phyloP scores from a whole-genome alignment of 108 stramenopile species.

The Nitzschia inconspicua region DNA sequence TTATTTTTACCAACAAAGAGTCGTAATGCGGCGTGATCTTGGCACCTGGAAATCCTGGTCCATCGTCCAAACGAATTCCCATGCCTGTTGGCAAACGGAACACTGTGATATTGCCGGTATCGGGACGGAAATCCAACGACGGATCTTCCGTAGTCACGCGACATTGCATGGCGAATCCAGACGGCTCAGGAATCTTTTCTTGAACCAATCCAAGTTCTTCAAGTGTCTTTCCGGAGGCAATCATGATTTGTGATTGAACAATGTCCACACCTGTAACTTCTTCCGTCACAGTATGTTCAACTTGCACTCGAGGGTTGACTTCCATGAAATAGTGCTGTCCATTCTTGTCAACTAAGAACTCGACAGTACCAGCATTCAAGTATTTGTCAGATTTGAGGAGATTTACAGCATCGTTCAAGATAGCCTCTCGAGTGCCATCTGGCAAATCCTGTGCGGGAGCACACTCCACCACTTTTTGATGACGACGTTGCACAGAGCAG shows the following conservation, averaged over 20 bases:
- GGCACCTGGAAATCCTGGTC: slow-evolving; percentile 66
- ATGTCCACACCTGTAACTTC: slow-evolving; percentile 89
- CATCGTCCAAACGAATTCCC: slow-evolving; percentile 93
- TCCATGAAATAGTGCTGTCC: slow-evolving; percentile 92
- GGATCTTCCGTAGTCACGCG: slow-evolving; percentile 96
- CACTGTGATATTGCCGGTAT: slow-evolving; percentile 89
- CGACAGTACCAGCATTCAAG: slow-evolving; percentile 94
- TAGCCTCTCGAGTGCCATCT: slow-evolving; percentile 56
- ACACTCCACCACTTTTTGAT: slow-evolving; percentile 97
- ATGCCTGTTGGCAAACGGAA: slow-evolving; percentile 91
- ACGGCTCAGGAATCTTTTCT: slow-evolving; percentile 58
- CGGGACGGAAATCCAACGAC: slow-evolving; percentile 87
- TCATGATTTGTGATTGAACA: slow-evolving; percentile 90
- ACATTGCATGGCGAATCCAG: slow-evolving; percentile 92
- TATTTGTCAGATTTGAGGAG: slow-evolving; percentile 80
- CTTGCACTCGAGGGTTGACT: slow-evolving; percentile 92
- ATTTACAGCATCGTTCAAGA: slow-evolving; percentile 77
- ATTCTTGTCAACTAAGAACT: slow-evolving; percentile 93
- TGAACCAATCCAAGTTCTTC: slow-evolving; percentile 66
- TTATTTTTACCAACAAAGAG: slow-evolving; percentile 87
- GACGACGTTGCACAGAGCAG: slow-evolving; percentile 96
- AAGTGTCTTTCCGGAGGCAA: slow-evolving; percentile 90
- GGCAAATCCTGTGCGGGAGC: slow-evolving; percentile 86
- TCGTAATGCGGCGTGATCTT: slow-evolving; percentile 70
- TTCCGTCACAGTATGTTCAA: slow-evolving; percentile 93